phyloP scores from a whole-genome alignment of 805 yeast genomes.

The Myxozyma melibiosi region DNA sequence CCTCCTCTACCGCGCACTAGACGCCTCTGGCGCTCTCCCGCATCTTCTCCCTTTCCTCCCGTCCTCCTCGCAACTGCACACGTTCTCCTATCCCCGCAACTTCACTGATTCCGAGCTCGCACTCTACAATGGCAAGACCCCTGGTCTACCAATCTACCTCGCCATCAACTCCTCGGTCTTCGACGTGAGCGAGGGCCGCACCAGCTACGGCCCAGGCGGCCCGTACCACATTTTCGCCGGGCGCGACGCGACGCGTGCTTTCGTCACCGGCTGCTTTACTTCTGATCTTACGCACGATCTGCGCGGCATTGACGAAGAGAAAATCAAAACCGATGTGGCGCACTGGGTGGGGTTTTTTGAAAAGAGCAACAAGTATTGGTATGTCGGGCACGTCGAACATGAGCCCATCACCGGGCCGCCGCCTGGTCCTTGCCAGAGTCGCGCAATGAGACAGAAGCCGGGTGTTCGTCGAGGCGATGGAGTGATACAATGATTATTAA shows the following conservation, averaged over 20 bases:
- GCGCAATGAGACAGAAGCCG: conserved; percentile 4
- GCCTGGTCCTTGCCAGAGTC: conserved; percentile 51
- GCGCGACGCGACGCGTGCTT: conserved; percentile 67
- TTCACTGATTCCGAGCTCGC: conserved; percentile 53
- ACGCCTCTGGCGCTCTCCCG: neutral
- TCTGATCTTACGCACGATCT: conserved; percentile 64
- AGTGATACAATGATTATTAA: no score
- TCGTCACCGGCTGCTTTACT: conserved; percentile 68
- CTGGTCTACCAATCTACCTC: conserved; percentile 55
- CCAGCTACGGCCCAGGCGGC: conserved; percentile 62
- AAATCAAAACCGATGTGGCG: conserved; percentile 46
- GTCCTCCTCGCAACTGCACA: conserved; percentile 8
- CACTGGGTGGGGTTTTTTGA: conserved; percentile 59
- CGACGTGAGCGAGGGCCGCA: conserved; percentile 58
- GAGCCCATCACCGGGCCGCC: conserved; percentile 51
- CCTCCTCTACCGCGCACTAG: conserved; percentile 15
- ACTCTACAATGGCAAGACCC: conserved; percentile 54
- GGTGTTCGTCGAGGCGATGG: no score
- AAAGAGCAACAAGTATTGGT: conserved; percentile 56
- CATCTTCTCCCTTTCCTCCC: neutral
- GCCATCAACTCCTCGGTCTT: conserved; percentile 63
- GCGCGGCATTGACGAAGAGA: conserved; percentile 55
- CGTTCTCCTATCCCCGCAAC: conserved; percentile 37
- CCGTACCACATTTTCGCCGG: conserved; percentile 63
- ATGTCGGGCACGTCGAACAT: conserved; percentile 58